Evolutionary conservation across 371 early-diverging fungal genomes (phyloP), one percentile per base, ranked within the genome.

Genomic region (Scutellospora calospora): DNA sequence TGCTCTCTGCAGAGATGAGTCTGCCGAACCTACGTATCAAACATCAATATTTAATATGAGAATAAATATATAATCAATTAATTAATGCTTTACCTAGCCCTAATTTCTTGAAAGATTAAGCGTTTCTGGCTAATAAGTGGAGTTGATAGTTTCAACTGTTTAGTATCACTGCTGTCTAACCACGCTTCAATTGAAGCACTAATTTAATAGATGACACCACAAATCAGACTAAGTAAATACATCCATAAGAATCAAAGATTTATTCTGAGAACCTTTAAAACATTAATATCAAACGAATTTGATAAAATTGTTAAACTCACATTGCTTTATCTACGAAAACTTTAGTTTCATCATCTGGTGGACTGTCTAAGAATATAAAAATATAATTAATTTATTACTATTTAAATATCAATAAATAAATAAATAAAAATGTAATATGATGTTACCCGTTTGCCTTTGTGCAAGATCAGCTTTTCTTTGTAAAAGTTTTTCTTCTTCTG

Each of bases 71-170:
- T 14, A 31, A 6, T 0, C 6, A 29, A 31, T 51, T 29, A 72
- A 22, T 22, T 22, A 14, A 72, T 22, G 20, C 20, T 22, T 72
- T 6, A 82, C 79, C 62, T 72, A 41, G 45, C 72, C 29, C 82
- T 59, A 5, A 88, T 81, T 69, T 88, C 87, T 59, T 90, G 89
- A 76, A 87, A 87, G 6, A 89, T 75, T 55, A 89, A 82, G 1
- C 87, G 84, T 63, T 84, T 85, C 27, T 86, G 85, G 75, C 81
- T 86, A 3, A 81, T 57, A 20, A 60, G 83, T 12, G 79, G 81
- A 3, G 85, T 83, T n/a, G 81, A 33, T 49, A 89, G 59, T 0
- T 84, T 25, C 2, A 89, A 35, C 59, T 87, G 84, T 62, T 85
- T 82, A 9, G 79, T 71, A 22, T 82, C 76, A 9, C 82, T 77